Conservation (phyloP, 2,329 filamentous ascomycete species). For the Emmonsia crescens region DNA sequence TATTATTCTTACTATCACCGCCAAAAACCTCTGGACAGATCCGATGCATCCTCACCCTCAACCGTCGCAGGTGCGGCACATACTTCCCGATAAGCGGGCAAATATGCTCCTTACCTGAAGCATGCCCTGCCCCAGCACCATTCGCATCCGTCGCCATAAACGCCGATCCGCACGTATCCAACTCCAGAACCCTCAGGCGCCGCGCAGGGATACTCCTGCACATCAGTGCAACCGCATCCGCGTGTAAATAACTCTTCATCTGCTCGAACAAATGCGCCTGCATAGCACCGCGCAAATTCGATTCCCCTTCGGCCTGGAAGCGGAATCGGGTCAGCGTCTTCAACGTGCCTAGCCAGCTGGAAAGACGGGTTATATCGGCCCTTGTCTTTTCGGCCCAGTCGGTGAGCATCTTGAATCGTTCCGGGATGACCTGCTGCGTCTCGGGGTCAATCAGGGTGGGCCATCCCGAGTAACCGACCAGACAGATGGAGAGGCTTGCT, state of each 20-base stretch:
- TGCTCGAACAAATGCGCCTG: neutral
- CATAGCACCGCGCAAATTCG: neutral
- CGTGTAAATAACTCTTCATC: neutral
- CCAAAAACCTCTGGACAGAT: slow-evolving; percentile 7
- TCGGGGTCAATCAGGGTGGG: neutral
- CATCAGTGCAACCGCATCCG: neutral
- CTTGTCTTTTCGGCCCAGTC: neutral
- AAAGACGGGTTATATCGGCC: neutral
- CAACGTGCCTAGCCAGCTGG: neutral
- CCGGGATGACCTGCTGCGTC: neutral
- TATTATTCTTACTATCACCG: neutral
- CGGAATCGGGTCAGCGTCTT: slow-evolving; percentile 1
- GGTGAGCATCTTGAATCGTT: neutral
- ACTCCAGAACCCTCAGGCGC: neutral
- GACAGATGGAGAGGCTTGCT: neutral
- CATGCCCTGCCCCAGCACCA: neutral
- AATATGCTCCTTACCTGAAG: neutral
- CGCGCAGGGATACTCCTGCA: slow-evolving; percentile 2
- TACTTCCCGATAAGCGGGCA: slow-evolving; percentile 1
- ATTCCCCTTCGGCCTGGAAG: neutral
- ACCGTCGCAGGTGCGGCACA: neutral
- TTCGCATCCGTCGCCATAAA: neutral
- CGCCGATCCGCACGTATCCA: slow-evolving; percentile 5
- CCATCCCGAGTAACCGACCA: neutral
- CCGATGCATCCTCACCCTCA: slow-evolving; percentile 5